These are phyloP conservation scores for Eutrema salsugineum DNA, from an alignment of 441 rosid species.

Conservation along the genomic window DNA sequence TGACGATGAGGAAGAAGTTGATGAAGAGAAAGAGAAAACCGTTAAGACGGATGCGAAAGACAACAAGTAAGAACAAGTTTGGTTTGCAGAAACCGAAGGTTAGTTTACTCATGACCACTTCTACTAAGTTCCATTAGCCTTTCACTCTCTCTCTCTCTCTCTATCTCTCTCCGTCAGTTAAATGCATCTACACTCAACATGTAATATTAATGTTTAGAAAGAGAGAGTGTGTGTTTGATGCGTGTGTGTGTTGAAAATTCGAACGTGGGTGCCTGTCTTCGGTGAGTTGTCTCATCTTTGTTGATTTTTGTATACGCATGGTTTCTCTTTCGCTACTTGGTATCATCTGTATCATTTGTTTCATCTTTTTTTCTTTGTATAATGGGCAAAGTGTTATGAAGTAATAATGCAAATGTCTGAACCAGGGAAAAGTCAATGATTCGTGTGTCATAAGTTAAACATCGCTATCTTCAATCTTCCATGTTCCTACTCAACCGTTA, in stretches of 20 bases:
- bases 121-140: constrained; percentile 5
- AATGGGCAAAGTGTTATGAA: not conserved
- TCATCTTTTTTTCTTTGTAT: not conserved
- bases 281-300: constrained; percentile 20
- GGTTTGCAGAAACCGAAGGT: constrained; percentile 7
- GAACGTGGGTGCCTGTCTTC: constrained; percentile 29
- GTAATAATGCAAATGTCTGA: not conserved
- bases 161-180: constrained; percentile 2
- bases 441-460: constrained; percentile 6
- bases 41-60: constrained; percentile 30
- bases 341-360: not conserved
- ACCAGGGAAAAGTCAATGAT: not conserved
- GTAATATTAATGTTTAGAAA: constrained; percentile 7
- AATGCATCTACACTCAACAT: not conserved
- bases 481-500: not conserved
- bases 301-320: constrained; percentile 19
- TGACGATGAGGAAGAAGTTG: constrained; percentile 33
- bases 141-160: not conserved
- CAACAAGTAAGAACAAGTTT: constrained; percentile 30
- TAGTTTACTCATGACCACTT: constrained; percentile 14
- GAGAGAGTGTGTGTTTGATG: not conserved
- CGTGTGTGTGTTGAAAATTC: constrained; percentile 6
- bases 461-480: not conserved
- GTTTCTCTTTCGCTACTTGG: constrained; percentile 4
- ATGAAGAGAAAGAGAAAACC: constrained; percentile 12